Base-by-base conservation (phyloP, 768 basidiomycete genomes). In the Russula abietina region DNA sequence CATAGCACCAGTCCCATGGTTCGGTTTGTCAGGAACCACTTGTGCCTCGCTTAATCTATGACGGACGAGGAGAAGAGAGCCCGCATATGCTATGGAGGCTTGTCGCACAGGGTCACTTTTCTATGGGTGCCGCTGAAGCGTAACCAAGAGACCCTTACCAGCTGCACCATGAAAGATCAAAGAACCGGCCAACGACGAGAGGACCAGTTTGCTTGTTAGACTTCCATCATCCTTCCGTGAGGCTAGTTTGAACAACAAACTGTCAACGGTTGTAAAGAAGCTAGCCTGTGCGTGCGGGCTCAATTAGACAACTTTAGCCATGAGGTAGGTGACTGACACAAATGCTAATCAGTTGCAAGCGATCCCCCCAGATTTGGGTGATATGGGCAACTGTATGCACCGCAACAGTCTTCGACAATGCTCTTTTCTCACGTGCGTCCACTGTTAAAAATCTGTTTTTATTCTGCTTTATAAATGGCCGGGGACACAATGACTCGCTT, bases 221-320 rank as follows among this genome's bases (percentile, higher is more conserved):
- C 33, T 38, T 24, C 45, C 30, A 11, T 52, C 19, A 39, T 45
- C 14, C 17, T 28, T 16, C 3, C 28, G 14, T 11, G 55, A 41
- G 14, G 46, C 55, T 7, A 62, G 45, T 7, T 11, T 41, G 48
- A 66, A 57, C 7, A 60, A 26, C 26, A 63, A 56, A 32, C 58
- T 30, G 65, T 68, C 65, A 33, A 68, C 38, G 50, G 61, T 54
- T 10, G 61, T 68, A 52, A 62, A 68, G 61, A 68, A 66, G 19
- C 52, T 55, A 4, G 67, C 61, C 67, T 68, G 38, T 30, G 19
- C n/a, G 33, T 28, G 22, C 14, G 28, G 11, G 19, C 5, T 10
- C 8, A 51, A 32, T 61, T 10, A 55, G 24, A 26, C 24, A 45
- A 17, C 19, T 26, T 62, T 10, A 17, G 10, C 11, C 41, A 43